Percentiles rank a stretch among this genome's conserved stretches.
Evolutionary conservation across 2,329 filamentous ascomycete species (phyloP).

Genomic region (Alternaria sp.): DNA sequence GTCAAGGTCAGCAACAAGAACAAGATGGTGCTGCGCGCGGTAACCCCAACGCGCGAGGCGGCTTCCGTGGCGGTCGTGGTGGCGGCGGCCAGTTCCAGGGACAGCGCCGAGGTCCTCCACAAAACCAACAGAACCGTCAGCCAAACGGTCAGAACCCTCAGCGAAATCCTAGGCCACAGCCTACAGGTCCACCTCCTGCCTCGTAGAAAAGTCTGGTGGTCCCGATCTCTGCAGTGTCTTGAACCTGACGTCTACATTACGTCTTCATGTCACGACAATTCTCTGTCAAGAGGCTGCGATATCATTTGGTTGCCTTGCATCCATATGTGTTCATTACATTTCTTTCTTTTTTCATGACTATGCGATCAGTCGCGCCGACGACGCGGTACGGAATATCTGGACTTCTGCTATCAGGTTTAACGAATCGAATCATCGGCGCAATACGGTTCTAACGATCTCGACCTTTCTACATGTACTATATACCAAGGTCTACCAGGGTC

Average conservation of each 20-base stretch:
- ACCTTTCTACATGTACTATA: constrained; percentile 48
- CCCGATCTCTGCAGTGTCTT: constrained; percentile 39
- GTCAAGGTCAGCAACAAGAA: constrained; percentile 36
- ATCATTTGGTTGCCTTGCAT: constrained; percentile 27
- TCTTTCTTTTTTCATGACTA: constrained; percentile 38
- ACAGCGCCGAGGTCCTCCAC: constrained; percentile 35
- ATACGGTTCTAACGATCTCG: constrained; percentile 42
- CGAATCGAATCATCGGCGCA: constrained; percentile 44
- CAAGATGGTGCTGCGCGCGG: constrained; percentile 32
- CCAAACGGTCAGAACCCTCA: constrained; percentile 46
- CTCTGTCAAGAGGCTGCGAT: constrained; percentile 36
- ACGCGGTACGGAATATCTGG: constrained; percentile 46
- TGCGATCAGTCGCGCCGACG: constrained; percentile 39
- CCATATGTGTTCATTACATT: constrained; percentile 37
- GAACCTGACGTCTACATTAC: constrained; percentile 23
- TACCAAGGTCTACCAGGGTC: constrained; percentile 38
- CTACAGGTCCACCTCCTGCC: constrained; percentile 39
- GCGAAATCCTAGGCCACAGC: constrained; percentile 42
- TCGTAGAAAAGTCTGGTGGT: constrained; percentile 15
- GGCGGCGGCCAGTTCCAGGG: constrained; percentile 43
- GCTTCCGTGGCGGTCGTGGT: constrained; percentile 44
- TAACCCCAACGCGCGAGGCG: constrained; percentile 33
- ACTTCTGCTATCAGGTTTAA: constrained; percentile 36
- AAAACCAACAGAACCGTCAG: constrained; percentile 39
- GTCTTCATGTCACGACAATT: constrained; percentile 37